Conservation (phyloP, 441 rosid genomes). For the Gossypium schwendimanii region DNA sequence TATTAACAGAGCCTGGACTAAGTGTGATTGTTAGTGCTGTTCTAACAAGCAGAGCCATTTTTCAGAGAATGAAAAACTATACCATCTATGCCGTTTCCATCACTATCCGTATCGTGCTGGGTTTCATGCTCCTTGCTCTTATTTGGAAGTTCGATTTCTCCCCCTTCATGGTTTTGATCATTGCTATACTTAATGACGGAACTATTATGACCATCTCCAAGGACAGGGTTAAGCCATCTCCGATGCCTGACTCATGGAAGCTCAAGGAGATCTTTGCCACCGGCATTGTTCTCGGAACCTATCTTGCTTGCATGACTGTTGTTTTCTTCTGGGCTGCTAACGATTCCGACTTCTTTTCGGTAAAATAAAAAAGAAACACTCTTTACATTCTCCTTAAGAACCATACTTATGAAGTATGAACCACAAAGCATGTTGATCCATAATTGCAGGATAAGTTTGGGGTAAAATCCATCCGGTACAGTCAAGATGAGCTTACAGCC, state of each 20-base stretch:
- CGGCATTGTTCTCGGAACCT: constrained; percentile 54
- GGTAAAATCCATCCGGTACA: constrained; percentile 42
- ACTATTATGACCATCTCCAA: constrained; percentile 72
- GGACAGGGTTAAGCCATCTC: constrained; percentile 71
- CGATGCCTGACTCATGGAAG: constrained; percentile 68
- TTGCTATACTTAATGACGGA: constrained; percentile 62
- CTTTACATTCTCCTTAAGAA: not conserved
- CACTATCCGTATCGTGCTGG: constrained; percentile 41
- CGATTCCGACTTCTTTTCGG: constrained; percentile 50
- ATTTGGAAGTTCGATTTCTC: constrained; percentile 69
- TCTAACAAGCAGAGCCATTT: constrained; percentile 63
- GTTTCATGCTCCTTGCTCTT: constrained; percentile 60
- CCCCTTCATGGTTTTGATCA: constrained; percentile 62
- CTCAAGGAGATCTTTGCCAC: constrained; percentile 65
- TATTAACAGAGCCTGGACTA: constrained; percentile 62
- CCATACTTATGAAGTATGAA: not conserved
- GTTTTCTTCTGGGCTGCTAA: constrained; percentile 56
- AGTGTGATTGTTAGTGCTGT: constrained; percentile 70
- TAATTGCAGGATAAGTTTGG: constrained; percentile 45
- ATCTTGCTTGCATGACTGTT: constrained; percentile 64
- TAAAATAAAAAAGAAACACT: constrained; percentile 16
- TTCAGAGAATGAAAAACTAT: constrained; percentile 39
- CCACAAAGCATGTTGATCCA: not conserved
- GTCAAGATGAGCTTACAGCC: constrained; percentile 39
- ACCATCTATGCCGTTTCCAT: constrained; percentile 19